These are phyloP conservation scores for Fomitiporia mediterranea DNA, from an alignment of 1,284 basidiomycete species.

Conservation along the genomic window DNA sequence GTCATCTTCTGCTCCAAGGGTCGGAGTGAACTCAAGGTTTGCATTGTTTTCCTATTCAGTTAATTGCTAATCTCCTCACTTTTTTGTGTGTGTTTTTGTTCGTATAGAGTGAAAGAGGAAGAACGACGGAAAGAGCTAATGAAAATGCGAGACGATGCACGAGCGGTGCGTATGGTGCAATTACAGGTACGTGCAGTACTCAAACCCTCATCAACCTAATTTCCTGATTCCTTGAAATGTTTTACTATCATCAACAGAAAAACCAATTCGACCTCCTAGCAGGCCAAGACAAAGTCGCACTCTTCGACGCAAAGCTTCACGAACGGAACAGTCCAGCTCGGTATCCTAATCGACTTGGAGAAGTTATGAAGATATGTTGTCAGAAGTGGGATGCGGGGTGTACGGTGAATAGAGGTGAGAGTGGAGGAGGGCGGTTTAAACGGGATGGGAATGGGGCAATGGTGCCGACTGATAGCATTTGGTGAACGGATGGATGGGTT, in stretches of 20 bases:
- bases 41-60: background rate
- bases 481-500: background rate
- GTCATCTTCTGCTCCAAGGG: constrained; percentile 46
- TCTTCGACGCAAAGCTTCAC: constrained; percentile 57
- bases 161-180: constrained; percentile 50
- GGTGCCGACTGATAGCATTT: background rate
- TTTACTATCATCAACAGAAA: constrained; percentile 36
- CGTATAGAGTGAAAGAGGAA: constrained; percentile 56
- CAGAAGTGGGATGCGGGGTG: background rate
- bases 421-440: background rate
- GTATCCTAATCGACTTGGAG: constrained; percentile 60
- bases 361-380: constrained; percentile 10
- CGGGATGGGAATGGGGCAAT: background rate
- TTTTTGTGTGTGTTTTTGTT: background rate
- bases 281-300: constrained; percentile 60
- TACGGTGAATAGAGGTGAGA: background rate
- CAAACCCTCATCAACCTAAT: constrained; percentile 1
- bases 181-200: constrained; percentile 37
- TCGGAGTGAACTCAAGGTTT: constrained; percentile 41
- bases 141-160: constrained; percentile 66
- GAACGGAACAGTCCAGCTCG: constrained; percentile 46
- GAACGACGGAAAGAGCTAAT: constrained; percentile 64
- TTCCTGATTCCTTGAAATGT: background rate
- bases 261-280: constrained; percentile 64
- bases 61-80: background rate